These are phyloP conservation scores for Jatropha podagrica DNA, from an alignment of 441 rosid genomes.

Conservation along the genomic window DNA sequence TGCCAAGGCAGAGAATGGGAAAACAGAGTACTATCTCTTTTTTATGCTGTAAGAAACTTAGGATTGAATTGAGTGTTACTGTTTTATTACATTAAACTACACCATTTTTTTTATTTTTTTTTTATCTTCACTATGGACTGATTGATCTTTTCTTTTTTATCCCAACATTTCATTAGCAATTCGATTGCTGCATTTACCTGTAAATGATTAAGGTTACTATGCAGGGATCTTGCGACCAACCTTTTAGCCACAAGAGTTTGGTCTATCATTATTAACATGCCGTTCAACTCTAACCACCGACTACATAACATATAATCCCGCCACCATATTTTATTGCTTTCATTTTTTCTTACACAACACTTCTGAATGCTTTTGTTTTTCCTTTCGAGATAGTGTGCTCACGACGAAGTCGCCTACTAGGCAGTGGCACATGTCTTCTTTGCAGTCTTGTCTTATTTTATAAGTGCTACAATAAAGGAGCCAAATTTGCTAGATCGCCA, in stretches of 20 bases:
- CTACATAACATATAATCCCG: background rate
- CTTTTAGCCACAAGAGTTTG: background rate
- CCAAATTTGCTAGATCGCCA: background rate
- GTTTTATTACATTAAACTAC: conserved; percentile 6
- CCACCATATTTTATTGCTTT: background rate
- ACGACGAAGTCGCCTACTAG: too few relatives aligned
- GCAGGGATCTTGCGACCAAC: too few relatives aligned
- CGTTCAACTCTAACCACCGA: background rate
- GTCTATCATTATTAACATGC: background rate
- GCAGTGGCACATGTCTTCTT: conserved; percentile 6
- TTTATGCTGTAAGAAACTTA: conserved; percentile 6
- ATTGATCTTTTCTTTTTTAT: background rate
- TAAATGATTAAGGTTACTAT: background rate
- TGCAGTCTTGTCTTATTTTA: background rate
- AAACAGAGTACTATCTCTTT: background rate
- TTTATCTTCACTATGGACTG: background rate
- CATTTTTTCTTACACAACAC: background rate
- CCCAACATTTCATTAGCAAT: too few relatives aligned
- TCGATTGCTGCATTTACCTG: background rate
- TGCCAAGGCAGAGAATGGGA: background rate
- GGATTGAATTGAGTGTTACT: conserved; percentile 6
- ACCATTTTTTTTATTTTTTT: background rate
- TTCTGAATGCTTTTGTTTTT: conserved; percentile 4
- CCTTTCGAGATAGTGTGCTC: too few relatives aligned
- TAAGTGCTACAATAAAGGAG: background rate